Evolutionary conservation across 2,329 filamentous ascomycete genomes (phyloP).

Genomic region (Grosmannia clavigera): DNA sequence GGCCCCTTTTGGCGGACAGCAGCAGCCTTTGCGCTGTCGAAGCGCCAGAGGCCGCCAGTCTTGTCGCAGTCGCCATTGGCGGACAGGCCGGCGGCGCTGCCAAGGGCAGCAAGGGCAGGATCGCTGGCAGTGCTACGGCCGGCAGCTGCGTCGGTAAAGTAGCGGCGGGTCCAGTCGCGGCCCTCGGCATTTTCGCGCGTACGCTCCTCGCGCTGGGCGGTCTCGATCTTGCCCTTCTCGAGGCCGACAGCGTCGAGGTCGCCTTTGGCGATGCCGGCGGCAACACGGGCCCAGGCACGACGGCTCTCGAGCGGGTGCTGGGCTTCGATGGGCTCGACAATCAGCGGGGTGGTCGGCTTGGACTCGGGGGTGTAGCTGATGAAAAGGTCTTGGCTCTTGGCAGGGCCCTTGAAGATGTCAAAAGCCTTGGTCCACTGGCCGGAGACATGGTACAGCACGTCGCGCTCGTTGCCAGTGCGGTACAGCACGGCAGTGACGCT

Average conservation of each 20-base stretch:
- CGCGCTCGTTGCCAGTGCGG: slow-evolving; percentile 57
- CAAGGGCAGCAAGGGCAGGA: slow-evolving; percentile 31
- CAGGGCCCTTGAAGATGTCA: slow-evolving; percentile 56
- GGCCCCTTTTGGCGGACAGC: slow-evolving; percentile 24
- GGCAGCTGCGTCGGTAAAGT: slow-evolving; percentile 51
- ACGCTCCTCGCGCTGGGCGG: slow-evolving; percentile 65
- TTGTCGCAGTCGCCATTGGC: slow-evolving; percentile 44
- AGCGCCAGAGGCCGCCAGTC: slow-evolving; percentile 49
- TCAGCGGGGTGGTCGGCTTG: slow-evolving; percentile 51
- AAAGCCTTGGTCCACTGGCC: slow-evolving; percentile 87
- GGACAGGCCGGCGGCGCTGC: slow-evolving; percentile 32
- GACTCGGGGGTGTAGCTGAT: slow-evolving; percentile 49
- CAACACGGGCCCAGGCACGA: slow-evolving; percentile 78
- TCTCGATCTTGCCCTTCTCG: slow-evolving; percentile 85
- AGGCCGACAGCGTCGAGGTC: slow-evolving; percentile 70
- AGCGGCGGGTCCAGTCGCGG: slow-evolving; percentile 67
- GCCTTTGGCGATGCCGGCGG: slow-evolving; percentile 63
- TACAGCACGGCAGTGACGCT: slow-evolving; percentile 67
- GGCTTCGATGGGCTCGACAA: slow-evolving; percentile 57
- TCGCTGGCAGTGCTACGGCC: slow-evolving; percentile 23
- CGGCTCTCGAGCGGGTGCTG: slow-evolving; percentile 84
- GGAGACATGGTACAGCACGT: slow-evolving; percentile 65
- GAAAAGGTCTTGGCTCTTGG: slow-evolving; percentile 37
- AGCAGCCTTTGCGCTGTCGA: slow-evolving; percentile 31
- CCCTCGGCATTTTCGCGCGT: slow-evolving; percentile 64